Base-by-base conservation (phyloP, 2,329 filamentous ascomycete species). In the Alternaria novae-zelandiae region DNA sequence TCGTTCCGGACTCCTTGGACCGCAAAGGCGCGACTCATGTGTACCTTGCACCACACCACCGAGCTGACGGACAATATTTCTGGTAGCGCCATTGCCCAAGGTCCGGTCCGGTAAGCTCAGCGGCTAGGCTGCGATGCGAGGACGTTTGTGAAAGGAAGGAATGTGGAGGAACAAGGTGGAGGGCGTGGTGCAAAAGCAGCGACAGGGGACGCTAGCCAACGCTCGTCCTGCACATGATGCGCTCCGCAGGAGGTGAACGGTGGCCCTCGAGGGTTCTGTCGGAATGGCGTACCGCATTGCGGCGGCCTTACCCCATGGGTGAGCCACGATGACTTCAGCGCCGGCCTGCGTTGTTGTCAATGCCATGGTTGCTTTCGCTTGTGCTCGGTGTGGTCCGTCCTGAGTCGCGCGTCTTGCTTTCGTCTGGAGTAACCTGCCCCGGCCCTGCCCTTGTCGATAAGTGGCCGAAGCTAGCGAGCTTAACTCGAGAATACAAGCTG, bases 61-160 rank as follows among this genome's bases (percentile, higher is more conserved):
- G 68, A 75, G 66, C 59, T 72, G 49, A 70, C 72, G 69, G 73
- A 69, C 72, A 71, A 70, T 72, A 59, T 44, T 54, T 47, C 54
- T 60, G 57, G 61, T 63, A 66, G 61, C 64, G 66, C 65, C 63
- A 63, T 70, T 67, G 63, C 69, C 69, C 12, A 36, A 20, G 30
- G 20, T 70, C 72, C 64, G 58, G 63, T 74, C 73, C 66, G 69
- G 73, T 65, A 63, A 69, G 64, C 65, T 65, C 59, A 57, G 66
- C 61, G 65, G 63, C 60, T 64, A 65, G 63, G 44, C 49, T 47
- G 62, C n/a, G 43, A 65, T 55, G 62, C 55, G 56, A 65, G 57
- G 45, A 49, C 54, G 51, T 59, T 66, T 53, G 60, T 61, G 64
- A 53, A 53, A 58, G 46, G 36, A 53, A 58, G 46, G 54, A 54